Base-by-base conservation (phyloP, 108 stramenopile genomes). In the Fistulifera solaris region DNA sequence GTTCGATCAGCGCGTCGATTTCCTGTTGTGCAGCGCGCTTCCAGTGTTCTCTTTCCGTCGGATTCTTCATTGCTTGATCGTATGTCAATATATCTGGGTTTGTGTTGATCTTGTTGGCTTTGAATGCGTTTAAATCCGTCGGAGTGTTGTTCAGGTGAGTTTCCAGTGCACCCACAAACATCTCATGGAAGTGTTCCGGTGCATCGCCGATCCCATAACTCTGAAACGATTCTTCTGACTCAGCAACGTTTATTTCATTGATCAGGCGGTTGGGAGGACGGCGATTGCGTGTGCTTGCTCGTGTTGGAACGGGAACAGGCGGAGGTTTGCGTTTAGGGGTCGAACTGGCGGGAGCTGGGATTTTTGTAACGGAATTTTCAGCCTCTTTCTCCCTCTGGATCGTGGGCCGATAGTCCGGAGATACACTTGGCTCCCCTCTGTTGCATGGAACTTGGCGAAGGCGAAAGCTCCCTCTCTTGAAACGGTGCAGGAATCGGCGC, bases 81-180 rank as follows among this genome's bases (percentile, higher is more conserved):
- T 16, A 35, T 2, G 38, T 24, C 22, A 51, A 22, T 3, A n/a
- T n/a, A n/a, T 54, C 17, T 5, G 40, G 56, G 43, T 57, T 39
- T 10, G 40, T 13, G 40, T 11, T 14, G 14, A 14, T 14, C 11
- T 11, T 14, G 11, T 40, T 40, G 40, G 11, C 11, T 13, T 19
- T 11, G 44, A 21, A 17, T 45, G 44, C 19, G 19, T 17, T 11
- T 8, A 21, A 14, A 14, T 13, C 14, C 19, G 3, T 17, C 6
- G 21, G 4, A 3, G 4, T 21, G 44, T 17, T 8, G 21, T 45
- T 19, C 44, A 45, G 11, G 11, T 17, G 11, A 11, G 44, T 11
- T 13, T 13, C 11, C 11, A 13, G 40, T 11, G 40, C 40, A 40
- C 14, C 11, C 40, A 13, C 40, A 40, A 14, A 11, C 40, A 40